Evolutionary conservation across 2,329 filamentous ascomycete species (phyloP), one percentile per base, ranked within the genome.

Genomic region (Colletotrichum kahawae): DNA sequence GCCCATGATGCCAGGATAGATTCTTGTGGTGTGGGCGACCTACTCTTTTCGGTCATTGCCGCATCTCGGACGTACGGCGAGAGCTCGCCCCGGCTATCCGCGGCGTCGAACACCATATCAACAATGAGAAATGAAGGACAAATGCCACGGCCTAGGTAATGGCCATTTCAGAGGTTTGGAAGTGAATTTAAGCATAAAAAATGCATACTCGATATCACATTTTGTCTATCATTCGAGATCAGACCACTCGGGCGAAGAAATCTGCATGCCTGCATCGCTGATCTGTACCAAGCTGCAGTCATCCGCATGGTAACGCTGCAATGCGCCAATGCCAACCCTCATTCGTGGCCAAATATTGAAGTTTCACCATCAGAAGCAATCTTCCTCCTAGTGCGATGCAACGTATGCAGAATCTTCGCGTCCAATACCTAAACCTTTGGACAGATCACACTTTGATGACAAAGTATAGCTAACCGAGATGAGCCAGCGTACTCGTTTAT

Each of bases 81-180:
- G 10, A n/a, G 43, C 10, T 51, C 21, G 1, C 43, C 43, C 10
- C 0, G 43, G 10, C 6, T 21, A 0, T 13, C 43, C n/a, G 5
- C 10, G 0, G n/a, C 0, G n/a, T 51, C n/a, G 43, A 51, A 13
- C n/a, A 51, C 43, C 43, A 51, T 51, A 7, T 0, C 43, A 13
- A 1, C 0, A 5, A 51, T 0, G 43, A 21, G n/a, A 21, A 51
- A 21, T 1, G 1, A 6, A 13, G n/a, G n/a, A n/a, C n/a, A n/a
- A n/a, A n/a, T n/a, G n/a, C n/a, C n/a, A n/a, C n/a, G n/a, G n/a
- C n/a, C n/a, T n/a, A n/a, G n/a, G n/a, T n/a, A n/a, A n/a, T n/a
- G n/a, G n/a, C n/a, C n/a, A n/a, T 4, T 4, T 13, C 10, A 51
- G n/a, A 51, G 10, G n/a, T n/a, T n/a, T n/a, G n/a, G 43, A 51